Base-by-base conservation (phyloP, 2,329 filamentous ascomycete genomes). In the Colletotrichum aenigma region DNA sequence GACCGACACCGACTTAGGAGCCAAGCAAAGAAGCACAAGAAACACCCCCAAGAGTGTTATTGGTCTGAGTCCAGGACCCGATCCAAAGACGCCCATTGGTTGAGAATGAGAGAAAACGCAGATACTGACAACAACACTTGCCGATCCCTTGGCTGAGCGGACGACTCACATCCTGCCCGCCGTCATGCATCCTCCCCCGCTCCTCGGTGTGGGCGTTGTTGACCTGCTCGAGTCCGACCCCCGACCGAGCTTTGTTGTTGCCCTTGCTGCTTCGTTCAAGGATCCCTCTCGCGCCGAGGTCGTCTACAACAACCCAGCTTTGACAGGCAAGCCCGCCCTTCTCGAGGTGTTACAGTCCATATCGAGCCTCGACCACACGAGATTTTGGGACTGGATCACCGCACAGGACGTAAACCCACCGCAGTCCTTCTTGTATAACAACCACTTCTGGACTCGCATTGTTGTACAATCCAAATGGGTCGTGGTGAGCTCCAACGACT, bases 211-310 rank as follows among this genome's bases (percentile, higher is more conserved):
- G 74, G 83, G 82, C 79, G 81, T 86, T 67, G 78, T 84, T 74
- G 85, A 86, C 78, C 82, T 88, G 15, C 82, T 87, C 77, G 81
- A 84, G 75, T 83, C 81, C 76, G 86, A 88, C 74, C 84, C 85
- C 34, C 82, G 86, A 70, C 85, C 86, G 68, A 84, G 84, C 58
- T 88, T 88, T 60, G 81, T 87, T 71, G 82, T 85, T 62, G 80
- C 79, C 34, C 66, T 78, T 21, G 68, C 76, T 18, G 55, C 78
- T 18, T 61, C 68, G 15, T 38, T 74, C 65, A 68, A 77, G 60
- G 66, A 78, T 32, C 60, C 78, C 24, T 56, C 70, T 32, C 74
- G 72, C 30, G 69, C 76, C 10, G 61, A 65, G 36, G 70, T 82
- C 18, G 79, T 82, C 26, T 86, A 87, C 78, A 81, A 81, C 72